phyloP scores from a whole-genome alignment of 257 asterid genomes.

The Capsicum baccatum region DNA sequence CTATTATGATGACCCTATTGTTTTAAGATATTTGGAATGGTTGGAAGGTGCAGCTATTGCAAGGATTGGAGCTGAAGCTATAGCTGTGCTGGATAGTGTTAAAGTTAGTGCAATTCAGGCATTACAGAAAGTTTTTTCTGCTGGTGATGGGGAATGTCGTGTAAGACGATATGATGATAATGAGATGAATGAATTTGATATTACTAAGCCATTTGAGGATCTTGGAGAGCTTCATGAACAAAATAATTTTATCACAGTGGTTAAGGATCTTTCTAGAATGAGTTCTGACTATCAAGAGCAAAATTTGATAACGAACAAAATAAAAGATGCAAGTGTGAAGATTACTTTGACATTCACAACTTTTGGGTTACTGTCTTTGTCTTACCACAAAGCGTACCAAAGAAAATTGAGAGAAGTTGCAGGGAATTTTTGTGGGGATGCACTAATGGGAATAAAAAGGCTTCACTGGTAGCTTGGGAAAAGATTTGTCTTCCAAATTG shows the following conservation, averaged over 20 bases:
- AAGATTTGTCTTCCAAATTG: too few relatives aligned
- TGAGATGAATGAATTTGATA: conserved; percentile 23
- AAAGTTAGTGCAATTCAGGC: too few relatives aligned
- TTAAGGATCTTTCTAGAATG: conserved; percentile 41
- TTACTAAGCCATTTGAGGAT: conserved; percentile 37
- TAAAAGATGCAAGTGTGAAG: conserved; percentile 74
- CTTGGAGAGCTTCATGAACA: conserved; percentile 38
- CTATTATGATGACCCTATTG: conserved; percentile 75
- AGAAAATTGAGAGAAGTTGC: too few relatives aligned
- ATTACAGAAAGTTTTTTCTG: conserved; percentile 71
- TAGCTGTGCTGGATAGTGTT: too few relatives aligned
- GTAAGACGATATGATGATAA: conserved; percentile 41
- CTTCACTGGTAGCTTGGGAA: too few relatives aligned
- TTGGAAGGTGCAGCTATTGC: too few relatives aligned
- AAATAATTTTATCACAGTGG: conserved; percentile 40
- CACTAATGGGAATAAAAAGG: too few relatives aligned
- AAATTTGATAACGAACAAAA: conserved; percentile 23
- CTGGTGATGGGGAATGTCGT: conserved; percentile 54
- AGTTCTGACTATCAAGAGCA: conserved; percentile 55
- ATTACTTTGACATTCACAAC: conserved; percentile 85
- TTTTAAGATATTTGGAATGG: too few relatives aligned
- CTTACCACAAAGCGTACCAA: too few relatives aligned
- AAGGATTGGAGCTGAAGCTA: too few relatives aligned
- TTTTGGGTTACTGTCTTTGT: conserved; percentile 72
- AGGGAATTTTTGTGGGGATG: too few relatives aligned